These are phyloP conservation scores for Clavaria fumosa DNA, from an alignment of 768 basidiomycete species.

Conservation along the genomic window DNA sequence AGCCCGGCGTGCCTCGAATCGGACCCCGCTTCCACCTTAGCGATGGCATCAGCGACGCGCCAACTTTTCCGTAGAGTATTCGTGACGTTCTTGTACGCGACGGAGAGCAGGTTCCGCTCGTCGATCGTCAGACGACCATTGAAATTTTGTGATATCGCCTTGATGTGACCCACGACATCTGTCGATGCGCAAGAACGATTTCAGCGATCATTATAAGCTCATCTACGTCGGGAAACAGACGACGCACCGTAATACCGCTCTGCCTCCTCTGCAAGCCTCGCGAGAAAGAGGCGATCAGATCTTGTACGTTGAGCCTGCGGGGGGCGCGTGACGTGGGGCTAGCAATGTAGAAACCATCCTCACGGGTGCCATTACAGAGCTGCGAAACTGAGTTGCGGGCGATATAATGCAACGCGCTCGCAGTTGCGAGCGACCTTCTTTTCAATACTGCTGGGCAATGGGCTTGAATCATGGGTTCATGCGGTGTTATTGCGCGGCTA, in stretches of 20 bases:
- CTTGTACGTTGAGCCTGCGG: slow-evolving; percentile 10
- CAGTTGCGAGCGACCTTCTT: too few species aligned
- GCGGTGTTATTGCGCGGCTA: too few species aligned
- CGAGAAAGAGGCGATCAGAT: slow-evolving; percentile 39
- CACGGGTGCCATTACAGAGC: too few species aligned
- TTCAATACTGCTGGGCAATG: too few species aligned
- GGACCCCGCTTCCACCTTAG: slow-evolving; percentile 38
- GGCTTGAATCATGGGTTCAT: too few species aligned
- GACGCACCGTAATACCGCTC: slow-evolving; percentile 72
- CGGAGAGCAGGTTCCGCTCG: slow-evolving; percentile 77
- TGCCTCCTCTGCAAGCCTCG: slow-evolving; percentile 76
- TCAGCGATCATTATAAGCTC: too few species aligned
- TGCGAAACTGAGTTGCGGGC: too few species aligned
- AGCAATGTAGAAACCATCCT: too few species aligned
- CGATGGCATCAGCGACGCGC: slow-evolving; percentile 65
- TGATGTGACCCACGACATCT: slow-evolving; percentile 73
- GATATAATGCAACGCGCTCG: too few species aligned
- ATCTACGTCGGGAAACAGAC: too few species aligned
- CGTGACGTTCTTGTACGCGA: slow-evolving; percentile 85
- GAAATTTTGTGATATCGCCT: slow-evolving; percentile 50
- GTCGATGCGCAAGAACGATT: too few species aligned
- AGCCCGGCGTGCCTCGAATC: slow-evolving; percentile 39
- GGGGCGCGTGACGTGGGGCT: not conserved
- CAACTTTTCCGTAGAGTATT: slow-evolving; percentile 73
- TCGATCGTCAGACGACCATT: slow-evolving; percentile 62